Evolutionary conservation across 192 early-diverging fungal genomes (phyloP).

Genomic region (Backusella sp.): DNA sequence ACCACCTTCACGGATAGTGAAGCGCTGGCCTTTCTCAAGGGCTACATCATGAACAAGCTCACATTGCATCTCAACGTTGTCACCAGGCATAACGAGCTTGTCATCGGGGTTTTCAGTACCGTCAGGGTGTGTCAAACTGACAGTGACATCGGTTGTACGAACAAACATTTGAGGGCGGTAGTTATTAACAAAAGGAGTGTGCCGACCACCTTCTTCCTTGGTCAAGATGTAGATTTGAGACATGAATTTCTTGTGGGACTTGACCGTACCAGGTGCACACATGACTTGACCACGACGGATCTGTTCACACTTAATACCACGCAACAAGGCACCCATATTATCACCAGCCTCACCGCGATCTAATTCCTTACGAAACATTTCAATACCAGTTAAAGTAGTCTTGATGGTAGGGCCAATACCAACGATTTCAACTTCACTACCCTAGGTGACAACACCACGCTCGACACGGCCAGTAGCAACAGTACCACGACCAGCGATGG

Average conservation of each 20-base stretch:
- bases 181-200: constrained; percentile 97
- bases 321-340: constrained; percentile 95
- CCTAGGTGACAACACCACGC: constrained; percentile 89
- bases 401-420: constrained; percentile 87
- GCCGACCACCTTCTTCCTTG: constrained; percentile 97
- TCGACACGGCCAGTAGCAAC: constrained; percentile 94
- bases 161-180: constrained; percentile 95
- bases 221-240: constrained; percentile 92
- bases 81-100: constrained; percentile 97
- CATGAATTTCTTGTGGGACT: constrained; percentile 90
- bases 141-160: constrained; percentile 96
- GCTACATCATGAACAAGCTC: constrained; percentile 81
- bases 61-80: constrained; percentile 87
- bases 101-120: constrained; percentile 84
- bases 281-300: constrained; percentile 94
- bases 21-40: constrained; percentile 89
- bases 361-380: constrained; percentile 99
- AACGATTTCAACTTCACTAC: constrained; percentile 94
- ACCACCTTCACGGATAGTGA: constrained; percentile 96
- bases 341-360: constrained; percentile 96
- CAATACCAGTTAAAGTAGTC: constrained; percentile 93
- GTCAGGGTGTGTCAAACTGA: constrained; percentile 68
- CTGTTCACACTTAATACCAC: constrained; percentile 95
- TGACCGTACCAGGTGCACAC: constrained; percentile 88
- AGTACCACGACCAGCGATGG: constrained; percentile 96